Evolutionary conservation across 2,329 filamentous ascomycete genomes (phyloP), one percentile per base, ranked within the genome.

Genomic region (Calonectria naviculata): DNA sequence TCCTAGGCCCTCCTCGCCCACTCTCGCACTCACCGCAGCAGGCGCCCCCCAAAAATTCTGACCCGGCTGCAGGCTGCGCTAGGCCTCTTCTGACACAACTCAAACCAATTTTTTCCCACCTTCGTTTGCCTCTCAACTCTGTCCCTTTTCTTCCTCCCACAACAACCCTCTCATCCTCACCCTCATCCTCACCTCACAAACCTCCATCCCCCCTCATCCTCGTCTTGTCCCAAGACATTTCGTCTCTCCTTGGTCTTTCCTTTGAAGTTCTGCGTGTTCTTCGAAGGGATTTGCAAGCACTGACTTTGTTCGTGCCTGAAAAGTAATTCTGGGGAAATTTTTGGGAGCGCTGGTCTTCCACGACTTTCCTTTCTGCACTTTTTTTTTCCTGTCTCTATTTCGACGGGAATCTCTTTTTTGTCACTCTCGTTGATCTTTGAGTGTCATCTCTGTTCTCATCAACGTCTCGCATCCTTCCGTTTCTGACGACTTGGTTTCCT

Each of bases 221-320:
- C 76, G 75, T 78, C 74, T 76, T 77, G 77, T 76, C 72, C 72
- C 76, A 78, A 79, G 80, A 79, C 77, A 74, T 71, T 78, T 75
- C 75, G 78, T 82, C 80, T 82, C 82, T 83, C 81, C 80, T 84
- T 85, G 80, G 82, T 85, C 81, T 81, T 83, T 86, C 82, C 84
- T 85, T 85, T 85, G 83, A 85, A 85, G 82, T 83, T 83, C 80
- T 82, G 82, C 79, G 79, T 81, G 80, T 83, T 84, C 83, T 84
- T 84, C 80, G 80, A 83, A 80, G 83, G 81, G 82, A 75, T 77
- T 78, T 71, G 76, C 77, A 76, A 79, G 80, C 74, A 81, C 78
- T 78, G 71, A 76, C 78, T 75, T 76, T 76, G 72, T 76, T 75
- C 74, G 77, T 81, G 76, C 77, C 71, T 38, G 71, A 76, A 80